Evolutionary conservation across 2,329 filamentous ascomycete genomes (phyloP), one percentile per base, ranked within the genome.

Genomic region (Fusarium gaditjirri): DNA sequence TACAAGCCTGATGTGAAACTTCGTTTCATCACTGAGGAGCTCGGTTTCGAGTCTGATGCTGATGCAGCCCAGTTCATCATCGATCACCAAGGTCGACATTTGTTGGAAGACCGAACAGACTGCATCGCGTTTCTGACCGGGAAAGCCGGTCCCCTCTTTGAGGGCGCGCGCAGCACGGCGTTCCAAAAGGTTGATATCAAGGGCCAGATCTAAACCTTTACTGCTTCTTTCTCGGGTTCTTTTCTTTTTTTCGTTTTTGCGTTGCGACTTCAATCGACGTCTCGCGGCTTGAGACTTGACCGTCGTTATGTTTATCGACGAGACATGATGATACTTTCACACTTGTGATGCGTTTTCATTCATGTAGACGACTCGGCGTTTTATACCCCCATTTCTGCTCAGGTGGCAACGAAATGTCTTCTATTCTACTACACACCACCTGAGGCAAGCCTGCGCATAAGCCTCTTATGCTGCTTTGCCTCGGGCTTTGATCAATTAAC

Each of bases 141-240:
- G 77, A 95, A 95, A 84, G 93, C 92, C 54, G 89, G 88, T 56
- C 80, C 82, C 44, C 83, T 92, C 25, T 97, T 98, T 82, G 94
- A 98, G 80, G 81, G 84, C 58, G 90, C 93, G 65, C 92, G 91
- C 80, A 83, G 86, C 42, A 86, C 88, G 70, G 95, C 95, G 53
- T 97, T 97, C 83, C 89, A 90, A 79, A 92, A 91, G 80, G 92
- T 98, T 86, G 95, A 98, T 84, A 97, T 98, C 86, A 98, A 98
- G 85, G 95, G 95, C 79, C 95, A 98, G 84, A 97, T 98, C 80
- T 96, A 85, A 92, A 75, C 58, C 49, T 50, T 33, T 52, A 27
- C 29, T 69, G 54, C 55, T 60, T 58, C 55, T 70, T 59, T 65
- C 43, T 55, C 53, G 36, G 41, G 60, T 57, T 52, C 53, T 63